Conservation (phyloP, 2,329 filamentous ascomycete genomes). For the Remersonia thermophila region DNA sequence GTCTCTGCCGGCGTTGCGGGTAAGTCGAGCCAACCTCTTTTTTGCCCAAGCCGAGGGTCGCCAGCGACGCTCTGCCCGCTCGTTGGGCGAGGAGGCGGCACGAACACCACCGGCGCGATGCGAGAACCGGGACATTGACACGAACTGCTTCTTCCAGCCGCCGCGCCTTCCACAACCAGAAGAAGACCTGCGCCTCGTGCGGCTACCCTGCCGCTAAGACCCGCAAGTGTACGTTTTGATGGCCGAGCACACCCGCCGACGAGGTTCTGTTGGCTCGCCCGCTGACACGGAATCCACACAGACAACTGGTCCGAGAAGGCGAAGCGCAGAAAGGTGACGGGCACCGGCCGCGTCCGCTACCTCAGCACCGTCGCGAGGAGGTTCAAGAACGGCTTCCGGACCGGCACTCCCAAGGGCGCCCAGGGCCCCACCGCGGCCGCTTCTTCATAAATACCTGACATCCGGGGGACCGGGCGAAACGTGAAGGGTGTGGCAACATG, state of each 20-base stretch:
- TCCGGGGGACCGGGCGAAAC: constrained; percentile 3
- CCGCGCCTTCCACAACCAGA: constrained; percentile 98
- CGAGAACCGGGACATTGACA: too few relatives aligned
- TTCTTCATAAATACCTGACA: constrained; percentile 13
- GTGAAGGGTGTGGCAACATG: background rate
- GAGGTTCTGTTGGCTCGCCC: too few relatives aligned
- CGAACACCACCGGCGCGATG: constrained; percentile 4
- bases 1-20: constrained; percentile 94
- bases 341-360: constrained; percentile 90
- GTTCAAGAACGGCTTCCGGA: constrained; percentile 98
- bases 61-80: constrained; percentile 4
- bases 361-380: constrained; percentile 83
- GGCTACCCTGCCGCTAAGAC: constrained; percentile 96
- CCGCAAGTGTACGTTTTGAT: constrained; percentile 79
- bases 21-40: constrained; percentile 41
- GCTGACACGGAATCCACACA: constrained; percentile 29
- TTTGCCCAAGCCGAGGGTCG: background rate
- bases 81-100: constrained; percentile 2
- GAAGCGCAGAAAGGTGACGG: constrained; percentile 99
- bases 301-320: constrained; percentile 99
- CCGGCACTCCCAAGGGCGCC: constrained; percentile 72
- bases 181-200: constrained; percentile 92
- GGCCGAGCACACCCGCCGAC: background rate
- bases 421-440: constrained; percentile 44
- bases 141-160: constrained; percentile 37